A percentile compares a stretch with the other conserved stretches of the same genome.
Evolutionary conservation across 148 eudicot genomes (phyloP).

Genomic region (Drosera capensis): DNA sequence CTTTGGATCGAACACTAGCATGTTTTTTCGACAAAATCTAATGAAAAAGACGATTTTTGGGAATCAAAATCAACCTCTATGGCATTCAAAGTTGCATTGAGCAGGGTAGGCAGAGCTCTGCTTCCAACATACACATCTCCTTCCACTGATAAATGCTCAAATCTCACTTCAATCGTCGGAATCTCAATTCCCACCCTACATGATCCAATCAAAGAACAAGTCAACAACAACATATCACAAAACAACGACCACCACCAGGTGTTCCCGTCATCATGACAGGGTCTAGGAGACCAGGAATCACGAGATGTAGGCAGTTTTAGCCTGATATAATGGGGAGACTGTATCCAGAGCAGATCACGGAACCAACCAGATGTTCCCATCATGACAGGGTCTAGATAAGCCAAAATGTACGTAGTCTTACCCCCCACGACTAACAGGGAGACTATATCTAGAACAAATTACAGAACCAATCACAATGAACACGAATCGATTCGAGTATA

Average conservation of each 20-base stretch:
- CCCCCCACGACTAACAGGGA: no score
- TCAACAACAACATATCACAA: no score
- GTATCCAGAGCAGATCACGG: no score
- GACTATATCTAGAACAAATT: no score
- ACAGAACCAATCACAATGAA: not conserved
- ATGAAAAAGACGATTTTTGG: not conserved
- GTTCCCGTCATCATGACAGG: no score
- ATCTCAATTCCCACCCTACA: constrained; percentile 29
- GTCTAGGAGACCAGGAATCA: no score
- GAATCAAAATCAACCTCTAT: constrained; percentile 12
- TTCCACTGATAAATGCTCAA: constrained; percentile 30
- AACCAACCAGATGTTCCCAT: no score
- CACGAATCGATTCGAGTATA: not conserved
- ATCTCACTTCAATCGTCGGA: constrained; percentile 35
- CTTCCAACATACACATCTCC: constrained; percentile 30
- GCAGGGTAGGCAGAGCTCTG: constrained; percentile 30
- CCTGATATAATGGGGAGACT: no score
- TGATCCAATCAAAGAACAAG: not conserved
- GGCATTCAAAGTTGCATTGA: constrained; percentile 17
- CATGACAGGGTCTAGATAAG: no score
- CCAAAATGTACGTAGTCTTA: no score
- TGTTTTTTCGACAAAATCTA: not conserved
- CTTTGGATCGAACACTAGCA: not conserved
- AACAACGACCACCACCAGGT: no score
- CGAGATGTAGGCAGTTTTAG: no score